Evolutionary conservation across 1,139 yeast genomes (phyloP), one percentile per base, ranked within the genome.

Genomic region (Pichia cactophila): DNA sequence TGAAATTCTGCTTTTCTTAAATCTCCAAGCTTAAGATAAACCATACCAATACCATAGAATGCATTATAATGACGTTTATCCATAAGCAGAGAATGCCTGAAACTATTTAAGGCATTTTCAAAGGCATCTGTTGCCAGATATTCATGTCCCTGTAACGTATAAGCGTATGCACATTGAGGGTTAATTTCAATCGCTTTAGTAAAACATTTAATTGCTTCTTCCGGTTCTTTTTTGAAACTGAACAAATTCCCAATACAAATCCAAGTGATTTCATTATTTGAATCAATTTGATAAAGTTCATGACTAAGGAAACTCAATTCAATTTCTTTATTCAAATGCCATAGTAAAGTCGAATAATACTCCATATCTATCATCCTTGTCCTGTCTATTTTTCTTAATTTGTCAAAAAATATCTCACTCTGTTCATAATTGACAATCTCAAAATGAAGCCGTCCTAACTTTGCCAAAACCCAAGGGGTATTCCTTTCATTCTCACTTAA

Each of bases 21-120:
- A 60, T 88, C 90, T 4, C 97, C 97, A 48, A 89, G 69, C 59
- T 89, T 86, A 64, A 89, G 76, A 64, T 85, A 86, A 40, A 90
- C 95, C 95, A 89, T 89, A 8, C 98, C 98, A 52, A 94, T 78
- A 26, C 98, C 98, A 61, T 92, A 94, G 61, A 92, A 81, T 0
- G 98, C 97, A 67, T 92, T 92, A 66, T 90, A 92, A 64, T 89
- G 97, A 51, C 92, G 75, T 45, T 83, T 75, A 61, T 92, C 96
- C 43, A 83, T 75, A 17, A 85, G 69, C 43, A 92, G 73, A 10
- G 97, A 94, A 54, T 76, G 73, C 40, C 97, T 70, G 73, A 89
- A 94, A 55, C 87, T 80, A 53, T 84, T 88, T 55, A 86, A 76
- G 0, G 98, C 97, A 67, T 83, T 80, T 62, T 90, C 97, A 67